These are phyloP conservation scores for Microsporum ferrugineum DNA, from an alignment of 2,329 filamentous ascomycete species.

Conservation along the genomic window DNA sequence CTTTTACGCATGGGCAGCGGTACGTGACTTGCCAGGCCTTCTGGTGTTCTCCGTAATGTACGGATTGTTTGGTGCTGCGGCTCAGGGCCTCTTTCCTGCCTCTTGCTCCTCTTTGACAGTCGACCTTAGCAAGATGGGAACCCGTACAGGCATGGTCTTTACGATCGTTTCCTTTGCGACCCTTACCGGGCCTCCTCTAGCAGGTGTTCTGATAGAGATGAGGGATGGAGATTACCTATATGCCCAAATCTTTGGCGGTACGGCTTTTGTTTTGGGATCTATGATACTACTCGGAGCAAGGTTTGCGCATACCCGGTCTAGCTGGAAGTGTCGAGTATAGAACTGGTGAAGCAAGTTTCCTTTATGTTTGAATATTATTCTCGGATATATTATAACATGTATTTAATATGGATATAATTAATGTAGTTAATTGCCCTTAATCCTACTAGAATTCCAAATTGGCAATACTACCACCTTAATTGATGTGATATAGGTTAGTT, in stretches of 20 bases:
- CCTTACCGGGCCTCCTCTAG: slow-evolving; percentile 45
- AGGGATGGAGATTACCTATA: slow-evolving; percentile 39
- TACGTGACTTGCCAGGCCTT: slow-evolving; percentile 40
- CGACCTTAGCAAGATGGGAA: slow-evolving; percentile 43
- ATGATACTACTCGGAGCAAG: slow-evolving; percentile 34
- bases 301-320: slow-evolving; percentile 16
- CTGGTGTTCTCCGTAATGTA: slow-evolving; percentile 54
- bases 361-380: neutral
- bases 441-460: too few relatives aligned
- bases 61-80: slow-evolving; percentile 51
- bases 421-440: too few relatives aligned
- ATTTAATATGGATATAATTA: too few relatives aligned
- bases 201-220: slow-evolving; percentile 40
- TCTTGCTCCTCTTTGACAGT: slow-evolving; percentile 45
- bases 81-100: slow-evolving; percentile 57
- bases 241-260: slow-evolving; percentile 42
- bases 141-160: slow-evolving; percentile 47
- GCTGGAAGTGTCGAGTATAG: neutral
- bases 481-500: too few relatives aligned
- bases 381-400: too few relatives aligned
- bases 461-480: too few relatives aligned
- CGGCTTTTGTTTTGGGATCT: slow-evolving; percentile 34
- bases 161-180: slow-evolving; percentile 42
- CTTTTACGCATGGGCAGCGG: slow-evolving; percentile 48
- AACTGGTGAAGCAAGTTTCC: neutral